phyloP scores from a whole-genome alignment of 108 stramenopile species.

The Pelagomonas calceolata region DNA sequence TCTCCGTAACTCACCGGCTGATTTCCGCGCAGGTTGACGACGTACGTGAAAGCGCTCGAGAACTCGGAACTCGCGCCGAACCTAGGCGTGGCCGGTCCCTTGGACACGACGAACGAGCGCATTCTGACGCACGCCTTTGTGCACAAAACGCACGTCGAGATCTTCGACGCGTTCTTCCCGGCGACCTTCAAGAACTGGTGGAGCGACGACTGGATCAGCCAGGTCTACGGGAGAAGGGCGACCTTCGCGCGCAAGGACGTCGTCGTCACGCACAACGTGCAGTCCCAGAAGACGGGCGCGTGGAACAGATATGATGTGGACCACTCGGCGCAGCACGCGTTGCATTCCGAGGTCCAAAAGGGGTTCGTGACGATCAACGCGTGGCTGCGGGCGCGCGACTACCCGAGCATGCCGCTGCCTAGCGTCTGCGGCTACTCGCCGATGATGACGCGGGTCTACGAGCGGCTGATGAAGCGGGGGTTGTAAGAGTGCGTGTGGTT shows the following conservation, averaged over 20 bases:
- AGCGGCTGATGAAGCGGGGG: background rate
- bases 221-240: constrained; percentile 30
- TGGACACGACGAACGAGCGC: constrained; percentile 24
- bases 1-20: too few species aligned
- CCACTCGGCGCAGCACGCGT: background rate
- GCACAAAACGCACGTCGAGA: constrained; percentile 41
- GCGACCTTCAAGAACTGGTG: constrained; percentile 43
- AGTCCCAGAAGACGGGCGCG: constrained; percentile 12
- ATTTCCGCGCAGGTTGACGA: too few species aligned
- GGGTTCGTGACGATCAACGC: constrained; percentile 10
- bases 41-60: background rate
- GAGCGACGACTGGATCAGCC: constrained; percentile 52
- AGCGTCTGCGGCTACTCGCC: constrained; percentile 12
- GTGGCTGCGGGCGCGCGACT: background rate
- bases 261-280: constrained; percentile 14
- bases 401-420: constrained; percentile 1
- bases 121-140: constrained; percentile 49
- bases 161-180: constrained; percentile 51
- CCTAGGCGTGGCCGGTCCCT: constrained; percentile 51
- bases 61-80: constrained; percentile 10
- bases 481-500: too few species aligned
- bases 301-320: constrained; percentile 13
- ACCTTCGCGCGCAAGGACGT: constrained; percentile 9
- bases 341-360: constrained; percentile 1
- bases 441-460: background rate